phyloP scores from a whole-genome alignment of 148 eudicot genomes.

The Rheum nobile region DNA sequence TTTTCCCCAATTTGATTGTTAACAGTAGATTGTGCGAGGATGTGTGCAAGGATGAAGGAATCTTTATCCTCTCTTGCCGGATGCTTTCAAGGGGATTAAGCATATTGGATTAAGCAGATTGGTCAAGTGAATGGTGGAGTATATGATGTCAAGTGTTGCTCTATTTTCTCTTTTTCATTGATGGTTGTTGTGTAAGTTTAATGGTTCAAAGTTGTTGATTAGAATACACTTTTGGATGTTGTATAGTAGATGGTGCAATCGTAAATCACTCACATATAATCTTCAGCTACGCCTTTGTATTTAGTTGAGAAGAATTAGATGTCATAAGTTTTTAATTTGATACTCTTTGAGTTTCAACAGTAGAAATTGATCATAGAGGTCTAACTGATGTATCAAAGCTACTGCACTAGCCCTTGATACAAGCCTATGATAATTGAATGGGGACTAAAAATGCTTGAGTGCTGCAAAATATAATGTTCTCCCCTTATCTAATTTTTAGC shows the following conservation, averaged over 20 bases:
- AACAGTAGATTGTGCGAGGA: no score
- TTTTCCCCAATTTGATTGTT: no score
- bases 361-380: background rate
- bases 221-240: background rate
- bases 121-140: background rate
- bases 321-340: background rate
- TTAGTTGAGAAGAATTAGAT: background rate
- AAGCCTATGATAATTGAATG: background rate
- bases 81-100: no score
- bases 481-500: no score
- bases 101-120: no score
- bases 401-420: background rate
- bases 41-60: no score
- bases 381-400: background rate
- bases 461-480: background rate
- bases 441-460: background rate
- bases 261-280: background rate
- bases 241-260: background rate
- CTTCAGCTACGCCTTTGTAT: background rate
- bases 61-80: no score
- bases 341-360: background rate
- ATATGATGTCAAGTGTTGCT: background rate
- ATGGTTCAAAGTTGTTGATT: background rate
- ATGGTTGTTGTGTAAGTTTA: background rate
- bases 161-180: background rate